Base-by-base conservation (phyloP, 768 basidiomycete genomes). In the Kwoniella pini region DNA sequence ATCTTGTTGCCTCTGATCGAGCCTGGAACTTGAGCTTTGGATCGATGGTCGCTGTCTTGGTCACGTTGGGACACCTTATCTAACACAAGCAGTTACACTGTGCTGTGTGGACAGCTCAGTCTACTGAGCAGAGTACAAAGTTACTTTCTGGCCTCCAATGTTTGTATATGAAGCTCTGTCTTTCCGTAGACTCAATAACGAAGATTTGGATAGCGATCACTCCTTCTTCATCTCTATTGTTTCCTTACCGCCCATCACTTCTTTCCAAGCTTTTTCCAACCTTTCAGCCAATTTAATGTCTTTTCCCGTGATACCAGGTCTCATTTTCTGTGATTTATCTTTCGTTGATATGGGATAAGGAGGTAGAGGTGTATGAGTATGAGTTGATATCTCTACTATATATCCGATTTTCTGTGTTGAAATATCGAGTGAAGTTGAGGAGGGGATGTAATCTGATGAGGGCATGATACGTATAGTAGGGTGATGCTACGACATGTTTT, bases 291-390 rank as follows among this genome's bases (percentile, higher is more conserved):
- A 50, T 12, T 54, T 59, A 13, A 73, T 30, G 53, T 73, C 71
- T 43, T 73, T 73, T 7, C 57, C 58, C 22, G 71, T 73, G 3
- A 73, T 62, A 3, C 71, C 71, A 6, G 71, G 71, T 27, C 61
- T 26, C 42, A 69, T 68, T 54, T 64, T 68, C 12, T 36, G 19
- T 31, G 42, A 9, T 43, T 36, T 19, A 11, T 50, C 40, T 17
- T 53, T 61, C 12, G 57, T 61, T 11, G 56, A 27, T 1, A 36
- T 15, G n/a, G 57, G 44, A 19, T 50, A 39, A 2, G 60, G 57
- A 15, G 68, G 64, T 24, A 73, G 17, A 6, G 71, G 71, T 36
- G 71, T 70, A 65, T 73, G 71, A 0, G 71, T 73, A 51, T 73
- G 65, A 15, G 69, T 70, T 6, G 69, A 55, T 4, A 73, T 54